phyloP scores from a whole-genome alignment of 1,284 basidiomycete species.

The Fomitopsis betulina region DNA sequence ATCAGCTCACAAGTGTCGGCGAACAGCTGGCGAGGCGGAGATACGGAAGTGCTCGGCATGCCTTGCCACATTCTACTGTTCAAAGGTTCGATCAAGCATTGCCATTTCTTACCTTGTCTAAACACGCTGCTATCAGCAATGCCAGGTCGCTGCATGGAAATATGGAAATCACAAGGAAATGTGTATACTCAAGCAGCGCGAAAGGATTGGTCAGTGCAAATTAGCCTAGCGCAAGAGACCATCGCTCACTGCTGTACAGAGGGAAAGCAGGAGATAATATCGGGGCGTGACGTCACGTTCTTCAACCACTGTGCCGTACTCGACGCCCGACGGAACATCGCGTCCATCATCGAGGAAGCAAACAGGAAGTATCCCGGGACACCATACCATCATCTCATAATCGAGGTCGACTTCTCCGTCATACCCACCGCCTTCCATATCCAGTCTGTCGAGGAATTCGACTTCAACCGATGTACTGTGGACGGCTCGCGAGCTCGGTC shows the following conservation, averaged over 20 bases:
- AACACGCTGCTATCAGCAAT: slow-evolving; percentile 17
- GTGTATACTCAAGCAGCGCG: slow-evolving; percentile 35
- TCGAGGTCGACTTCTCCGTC: slow-evolving; percentile 30
- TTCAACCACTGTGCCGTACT: slow-evolving; percentile 31
- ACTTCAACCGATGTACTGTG: too few species aligned
- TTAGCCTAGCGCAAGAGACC: background rate
- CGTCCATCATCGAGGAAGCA: slow-evolving; percentile 24
- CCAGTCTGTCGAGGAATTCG: background rate
- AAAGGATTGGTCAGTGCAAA: slow-evolving; percentile 26
- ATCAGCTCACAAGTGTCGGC: too few species aligned
- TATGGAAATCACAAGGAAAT: slow-evolving; percentile 32
- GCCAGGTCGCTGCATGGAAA: slow-evolving; percentile 33
- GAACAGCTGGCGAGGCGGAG: slow-evolving; percentile 8
- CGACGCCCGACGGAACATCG: slow-evolving; percentile 27
- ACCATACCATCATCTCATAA: slow-evolving; percentile 20
- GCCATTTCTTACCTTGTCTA: background rate
- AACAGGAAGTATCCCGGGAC: slow-evolving; percentile 20
- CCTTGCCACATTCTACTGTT: slow-evolving; percentile 34
- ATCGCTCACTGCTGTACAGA: slow-evolving; percentile 17
- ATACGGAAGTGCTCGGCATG: slow-evolving; percentile 33
- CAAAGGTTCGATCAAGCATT: slow-evolving; percentile 17
- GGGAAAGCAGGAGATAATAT: slow-evolving; percentile 29
- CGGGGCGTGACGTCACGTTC: slow-evolving; percentile 29
- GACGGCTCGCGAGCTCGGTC: too few species aligned
- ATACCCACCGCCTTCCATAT: slow-evolving; percentile 21